Percentiles rank a stretch among this genome's conserved stretches.
Evolutionary conservation across 169 alveolate species (phyloP).

Genomic region (Cryptosporidium ryanae): DNA sequence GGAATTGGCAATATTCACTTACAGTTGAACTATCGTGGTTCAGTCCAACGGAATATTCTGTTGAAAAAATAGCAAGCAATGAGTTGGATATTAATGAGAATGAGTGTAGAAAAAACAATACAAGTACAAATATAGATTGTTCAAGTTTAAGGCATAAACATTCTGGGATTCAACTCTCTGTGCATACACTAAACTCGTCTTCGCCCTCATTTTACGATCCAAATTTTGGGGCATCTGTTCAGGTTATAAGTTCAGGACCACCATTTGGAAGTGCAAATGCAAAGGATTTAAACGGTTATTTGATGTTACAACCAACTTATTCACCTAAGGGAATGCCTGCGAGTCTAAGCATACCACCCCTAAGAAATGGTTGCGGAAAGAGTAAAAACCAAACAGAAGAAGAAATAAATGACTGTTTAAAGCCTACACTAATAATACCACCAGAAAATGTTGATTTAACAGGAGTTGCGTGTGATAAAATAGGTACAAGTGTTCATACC

Average conservation of each 20-base stretch:
- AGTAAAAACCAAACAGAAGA: conserved; percentile 43
- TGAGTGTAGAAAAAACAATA: conserved; percentile 43
- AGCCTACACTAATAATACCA: conserved; percentile 66
- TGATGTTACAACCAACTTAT: conserved; percentile 69
- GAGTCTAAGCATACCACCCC: conserved; percentile 40
- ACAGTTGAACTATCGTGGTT: conserved; percentile 65
- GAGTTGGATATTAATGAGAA: conserved; percentile 28
- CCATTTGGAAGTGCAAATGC: conserved; percentile 75
- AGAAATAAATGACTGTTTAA: conserved; percentile 46
- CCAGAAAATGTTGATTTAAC: conserved; percentile 70
- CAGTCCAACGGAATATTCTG: conserved; percentile 60
- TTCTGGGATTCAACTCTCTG: conserved; percentile 45
- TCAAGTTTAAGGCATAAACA: conserved; percentile 39
- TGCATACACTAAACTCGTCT: conserved; percentile 70
- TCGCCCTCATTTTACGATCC: conserved; percentile 72
- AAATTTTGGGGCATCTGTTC: conserved; percentile 68
- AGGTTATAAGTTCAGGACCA: conserved; percentile 73
- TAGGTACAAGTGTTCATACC: conserved; percentile 63
- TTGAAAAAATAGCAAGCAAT: conserved; percentile 30
- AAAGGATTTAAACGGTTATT: conserved; percentile 50
- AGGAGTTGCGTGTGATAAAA: conserved; percentile 67
- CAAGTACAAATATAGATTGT: conserved; percentile 34
- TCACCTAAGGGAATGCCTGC: conserved; percentile 56
- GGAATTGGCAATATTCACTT: conserved; percentile 74
- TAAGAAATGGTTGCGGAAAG: conserved; percentile 60